Percentiles rank a stretch among this genome's conserved stretches.
Evolutionary conservation across 768 basidiomycete genomes (phyloP).

Genomic region (Strobilomyces confusus): DNA sequence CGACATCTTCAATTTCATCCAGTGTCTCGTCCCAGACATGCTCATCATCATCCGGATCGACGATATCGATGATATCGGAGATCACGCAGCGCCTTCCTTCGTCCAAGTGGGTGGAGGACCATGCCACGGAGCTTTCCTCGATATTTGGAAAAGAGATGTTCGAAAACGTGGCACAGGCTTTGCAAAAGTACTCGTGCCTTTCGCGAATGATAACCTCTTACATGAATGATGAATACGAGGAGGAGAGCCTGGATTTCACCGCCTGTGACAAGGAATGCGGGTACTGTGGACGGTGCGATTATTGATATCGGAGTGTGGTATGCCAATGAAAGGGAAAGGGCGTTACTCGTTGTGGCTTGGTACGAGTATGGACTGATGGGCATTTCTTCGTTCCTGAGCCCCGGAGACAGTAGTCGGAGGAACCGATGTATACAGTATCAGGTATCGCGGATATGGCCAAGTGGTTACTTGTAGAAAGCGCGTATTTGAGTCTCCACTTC

Average conservation of each 20-base stretch:
- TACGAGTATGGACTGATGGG: background rate
- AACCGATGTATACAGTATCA: background rate
- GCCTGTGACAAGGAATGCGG: slow-evolving; percentile 8
- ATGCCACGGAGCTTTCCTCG: background rate
- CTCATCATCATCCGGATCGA: slow-evolving; percentile 4
- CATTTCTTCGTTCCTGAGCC: too few relatives aligned
- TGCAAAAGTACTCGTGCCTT: background rate
- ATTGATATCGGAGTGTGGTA: background rate
- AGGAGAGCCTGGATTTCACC: slow-evolving; percentile 3
- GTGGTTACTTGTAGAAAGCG: slow-evolving; percentile 46
- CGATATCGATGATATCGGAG: background rate
- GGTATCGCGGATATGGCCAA: background rate
- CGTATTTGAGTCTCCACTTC: slow-evolving; percentile 70
- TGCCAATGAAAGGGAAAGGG: background rate
- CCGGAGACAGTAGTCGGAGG: background rate
- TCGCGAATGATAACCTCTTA: background rate
- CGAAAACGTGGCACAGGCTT: background rate
- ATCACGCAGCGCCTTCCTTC: slow-evolving; percentile 6
- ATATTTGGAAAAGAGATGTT: slow-evolving; percentile 2
- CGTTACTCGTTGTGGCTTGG: background rate
- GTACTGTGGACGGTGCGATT: slow-evolving; percentile 2
- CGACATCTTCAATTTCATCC: slow-evolving; percentile 7
- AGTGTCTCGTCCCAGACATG: slow-evolving; percentile 5
- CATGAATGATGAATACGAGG: background rate
- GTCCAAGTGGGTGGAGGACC: slow-evolving; percentile 1